Conservation (phyloP, 495 filamentous ascomycete genomes). For the Cercophora newfieldiana region DNA sequence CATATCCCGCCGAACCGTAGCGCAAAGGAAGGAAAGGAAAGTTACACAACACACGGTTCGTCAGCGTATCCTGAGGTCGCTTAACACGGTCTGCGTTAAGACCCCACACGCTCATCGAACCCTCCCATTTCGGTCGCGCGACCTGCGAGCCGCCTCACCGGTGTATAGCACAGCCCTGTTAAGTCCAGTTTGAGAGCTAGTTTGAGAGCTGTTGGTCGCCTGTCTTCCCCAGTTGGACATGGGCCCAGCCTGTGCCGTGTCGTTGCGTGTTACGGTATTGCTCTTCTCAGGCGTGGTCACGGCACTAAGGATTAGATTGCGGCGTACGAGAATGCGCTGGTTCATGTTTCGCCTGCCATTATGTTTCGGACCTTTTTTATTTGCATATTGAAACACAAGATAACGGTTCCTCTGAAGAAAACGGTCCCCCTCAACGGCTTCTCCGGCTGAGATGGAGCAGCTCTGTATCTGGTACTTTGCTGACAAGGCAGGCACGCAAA, state of each 20-base stretch:
- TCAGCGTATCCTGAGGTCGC: not conserved
- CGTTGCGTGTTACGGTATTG: slow-evolving; percentile 3
- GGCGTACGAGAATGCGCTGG: not conserved
- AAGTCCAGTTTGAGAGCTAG: slow-evolving; percentile 11
- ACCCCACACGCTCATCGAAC: slow-evolving; percentile 24
- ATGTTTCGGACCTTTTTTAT: slow-evolving; percentile 3
- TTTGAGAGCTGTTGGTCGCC: not conserved
- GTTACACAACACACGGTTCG: not conserved
- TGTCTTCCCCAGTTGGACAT: not conserved
- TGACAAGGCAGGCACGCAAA: not conserved
- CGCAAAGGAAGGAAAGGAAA: not conserved
- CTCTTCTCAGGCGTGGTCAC: not conserved
- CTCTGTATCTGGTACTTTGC: not conserved
- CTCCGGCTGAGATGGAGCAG: not conserved
- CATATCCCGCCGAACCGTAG: slow-evolving; percentile 7
- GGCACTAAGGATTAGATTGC: not conserved
- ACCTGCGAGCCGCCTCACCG: slow-evolving; percentile 11
- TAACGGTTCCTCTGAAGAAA: not conserved
- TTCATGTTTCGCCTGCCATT: not conserved
- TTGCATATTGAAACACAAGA: not conserved
- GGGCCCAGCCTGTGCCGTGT: slow-evolving; percentile 2
- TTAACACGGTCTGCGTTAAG: slow-evolving; percentile 15
- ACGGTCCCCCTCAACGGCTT: not conserved
- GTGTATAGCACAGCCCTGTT: slow-evolving; percentile 8
- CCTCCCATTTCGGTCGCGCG: not conserved